Base-by-base conservation (phyloP, 2,329 filamentous ascomycete genomes). In the Trichoderma endophyticum region DNA sequence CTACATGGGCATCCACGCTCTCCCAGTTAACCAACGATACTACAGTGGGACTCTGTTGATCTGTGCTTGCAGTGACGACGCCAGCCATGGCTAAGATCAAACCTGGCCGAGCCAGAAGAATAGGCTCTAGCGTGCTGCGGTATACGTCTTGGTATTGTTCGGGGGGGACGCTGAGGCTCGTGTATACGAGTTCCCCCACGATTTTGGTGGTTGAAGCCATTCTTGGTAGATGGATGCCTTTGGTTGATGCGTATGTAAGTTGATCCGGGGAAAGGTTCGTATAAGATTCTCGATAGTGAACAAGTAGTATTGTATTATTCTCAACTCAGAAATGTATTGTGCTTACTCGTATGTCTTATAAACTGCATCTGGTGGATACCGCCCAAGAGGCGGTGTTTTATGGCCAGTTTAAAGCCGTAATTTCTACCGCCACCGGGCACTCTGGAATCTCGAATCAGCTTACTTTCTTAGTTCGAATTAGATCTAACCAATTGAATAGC, bases 141-240 rank as follows among this genome's bases (percentile, higher is more conserved):
- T 69, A 69, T 51, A 61, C 51, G 11, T 69, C 36, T 30, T 59
- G 43, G 24, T 69, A 69, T 11, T 59, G 64, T 24, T 59, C 3
- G 1, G 26, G 12, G 11, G 56, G 18, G 11, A 51, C 56, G 9
- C n/a, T 69, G 56, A 60, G 21, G 26, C 65, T 21, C 3, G 56
- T 69, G 3, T 69, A 57, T 28, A 69, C 65, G 26, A 69, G 56
- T 61, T 69, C 65, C 8, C 51, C 65, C 26, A 69, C 36, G 21
- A 69, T 28, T 2, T 60, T 51, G 18, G 34, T 14, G 12, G 26
- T 48, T 15, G 26, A 6, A 15, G 43, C n/a, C 65, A 69, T 69
- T 34, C 4, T 34, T 9, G 21, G 5, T 7, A 7, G 11, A 59
- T 4, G 24, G 0, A 12, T 15, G 6, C 18, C n/a, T 14, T 24